Base-by-base conservation (phyloP, 2,329 filamentous ascomycete genomes). In the Verticillium nonalfalfae region DNA sequence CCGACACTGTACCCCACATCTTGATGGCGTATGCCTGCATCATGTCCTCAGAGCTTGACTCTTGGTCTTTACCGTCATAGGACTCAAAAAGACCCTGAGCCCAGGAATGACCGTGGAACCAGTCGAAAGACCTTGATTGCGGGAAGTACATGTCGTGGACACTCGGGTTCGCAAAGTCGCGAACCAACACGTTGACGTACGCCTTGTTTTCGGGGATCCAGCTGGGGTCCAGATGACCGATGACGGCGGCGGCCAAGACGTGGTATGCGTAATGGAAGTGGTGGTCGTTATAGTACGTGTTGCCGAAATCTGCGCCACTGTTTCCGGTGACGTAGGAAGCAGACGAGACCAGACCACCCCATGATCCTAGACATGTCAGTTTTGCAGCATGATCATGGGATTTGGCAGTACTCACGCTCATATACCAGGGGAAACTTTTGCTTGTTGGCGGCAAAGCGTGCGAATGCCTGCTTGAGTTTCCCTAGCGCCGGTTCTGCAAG, bases 91-190 rank as follows among this genome's bases (percentile, higher is more conserved):
- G 76, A 1, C 90, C 90, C 60, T 91, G 92, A 2, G 94, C 94
- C 92, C 94, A 97, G 62, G 89, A 93, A 79, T 98, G 95, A 1
- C 94, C 95, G 70, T 96, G 87, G 73, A 88, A 98, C 91, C 92
- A 97, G 75, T 98, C 95, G 70, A 97, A 98, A 61, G 81, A 85
- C 57, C 95, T 85, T 64, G 84, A 93, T 67, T 91, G 88, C 0
- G 94, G 93, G 74, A 96, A 98, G 68, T 86, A 86, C 34, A 81
- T 79, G 71, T 97, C 93, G 18, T 82, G 72, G 2, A 80, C 71
- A 67, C 85, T 88, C 0, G 93, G 88, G 74, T 97, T 97, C 56
- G 93, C 89, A 57, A 84, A 76, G 66, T 99, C 95, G 62, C 95
- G 89, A 57, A 95, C 88, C 56, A 99, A 81, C 65, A 85, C 86